A percentile compares a stretch with the other conserved stretches of the same genome.
phyloP scores from a whole-genome alignment of 306 rosid species.

The Dryas octopetala region DNA sequence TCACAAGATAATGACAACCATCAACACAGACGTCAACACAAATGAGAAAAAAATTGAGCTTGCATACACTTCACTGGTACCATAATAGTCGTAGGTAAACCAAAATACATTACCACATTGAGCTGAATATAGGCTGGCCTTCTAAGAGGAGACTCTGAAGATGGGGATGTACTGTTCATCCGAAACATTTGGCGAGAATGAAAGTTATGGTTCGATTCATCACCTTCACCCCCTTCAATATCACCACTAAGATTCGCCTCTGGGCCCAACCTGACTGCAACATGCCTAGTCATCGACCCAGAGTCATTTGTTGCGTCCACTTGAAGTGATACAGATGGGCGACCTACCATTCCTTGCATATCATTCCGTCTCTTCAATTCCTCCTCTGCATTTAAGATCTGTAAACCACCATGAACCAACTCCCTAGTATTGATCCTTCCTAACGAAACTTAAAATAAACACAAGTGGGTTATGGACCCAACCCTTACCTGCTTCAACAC shows the following conservation, averaged over 20 bases:
- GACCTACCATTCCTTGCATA: conserved; percentile 48
- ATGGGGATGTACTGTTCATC: conserved; percentile 79
- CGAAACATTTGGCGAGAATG: conserved; percentile 54
- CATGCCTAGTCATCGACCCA: conserved; percentile 59
- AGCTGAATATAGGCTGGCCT: conserved; percentile 54
- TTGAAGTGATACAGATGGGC: conserved; percentile 56
- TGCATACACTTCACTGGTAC: not conserved
- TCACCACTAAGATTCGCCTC: conserved; percentile 66
- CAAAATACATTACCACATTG: conserved; percentile 52
- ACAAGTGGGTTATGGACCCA: not conserved
- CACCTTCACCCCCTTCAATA: conserved; percentile 72
- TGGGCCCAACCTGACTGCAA: conserved; percentile 47
- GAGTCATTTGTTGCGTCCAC: conserved; percentile 62
- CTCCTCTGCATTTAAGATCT: conserved; percentile 92
- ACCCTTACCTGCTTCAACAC: conserved; percentile 81
- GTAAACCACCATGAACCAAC: conserved; percentile 30
- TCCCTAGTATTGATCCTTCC: not conserved
- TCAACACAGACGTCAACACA: not conserved
- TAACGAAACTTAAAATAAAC: not conserved
- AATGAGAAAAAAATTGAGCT: conserved; percentile 13
- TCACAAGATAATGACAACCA: conserved; percentile 1
- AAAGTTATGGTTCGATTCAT: conserved; percentile 54
- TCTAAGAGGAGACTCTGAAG: conserved; percentile 90
- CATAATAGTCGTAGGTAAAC: not conserved
- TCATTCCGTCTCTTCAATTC: conserved; percentile 70